Conservation (phyloP, 192 early-diverging fungal genomes). For the Umbelopsis ramanniana region DNA sequence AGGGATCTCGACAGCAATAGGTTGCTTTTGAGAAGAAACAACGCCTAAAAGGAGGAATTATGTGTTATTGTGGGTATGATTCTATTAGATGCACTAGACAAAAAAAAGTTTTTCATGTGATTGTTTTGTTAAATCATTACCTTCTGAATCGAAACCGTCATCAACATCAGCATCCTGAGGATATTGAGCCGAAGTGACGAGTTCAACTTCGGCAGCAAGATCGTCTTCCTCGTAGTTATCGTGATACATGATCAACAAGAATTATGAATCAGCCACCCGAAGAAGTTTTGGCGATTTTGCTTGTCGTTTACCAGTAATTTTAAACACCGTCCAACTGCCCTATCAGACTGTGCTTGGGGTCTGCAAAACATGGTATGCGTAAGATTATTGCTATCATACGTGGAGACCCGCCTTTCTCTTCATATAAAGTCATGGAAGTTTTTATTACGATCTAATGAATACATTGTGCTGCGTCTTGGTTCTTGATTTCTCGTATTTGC, state of each 20-base stretch:
- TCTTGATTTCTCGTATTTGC: too few relatives aligned
- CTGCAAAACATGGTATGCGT: too few relatives aligned
- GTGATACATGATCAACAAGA: constrained; percentile 38
- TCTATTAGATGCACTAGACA: background rate
- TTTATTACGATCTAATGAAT: too few relatives aligned
- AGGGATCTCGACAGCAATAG: constrained; percentile 68
- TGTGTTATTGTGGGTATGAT: background rate
- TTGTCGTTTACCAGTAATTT: background rate
- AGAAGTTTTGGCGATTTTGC: constrained; percentile 4
- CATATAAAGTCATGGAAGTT: too few relatives aligned
- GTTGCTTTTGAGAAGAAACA: constrained; percentile 30
- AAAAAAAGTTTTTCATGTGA: constrained; percentile 23
- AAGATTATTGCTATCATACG: too few relatives aligned
- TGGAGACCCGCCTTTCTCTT: too few relatives aligned
- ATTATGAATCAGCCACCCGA: constrained; percentile 21
- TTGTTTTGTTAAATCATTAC: constrained; percentile 26
- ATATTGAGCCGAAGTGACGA: constrained; percentile 51
- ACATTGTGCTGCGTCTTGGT: too few relatives aligned
- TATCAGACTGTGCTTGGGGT: background rate
- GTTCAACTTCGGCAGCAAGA: constrained; percentile 63
- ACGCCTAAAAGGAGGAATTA: background rate
- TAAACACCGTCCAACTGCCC: background rate
- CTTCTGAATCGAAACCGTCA: constrained; percentile 51
- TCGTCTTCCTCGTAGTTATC: constrained; percentile 59
- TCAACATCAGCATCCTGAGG: constrained; percentile 44